phyloP scores from a whole-genome alignment of 1,284 basidiomycete species.

The Volvariella volvacea region DNA sequence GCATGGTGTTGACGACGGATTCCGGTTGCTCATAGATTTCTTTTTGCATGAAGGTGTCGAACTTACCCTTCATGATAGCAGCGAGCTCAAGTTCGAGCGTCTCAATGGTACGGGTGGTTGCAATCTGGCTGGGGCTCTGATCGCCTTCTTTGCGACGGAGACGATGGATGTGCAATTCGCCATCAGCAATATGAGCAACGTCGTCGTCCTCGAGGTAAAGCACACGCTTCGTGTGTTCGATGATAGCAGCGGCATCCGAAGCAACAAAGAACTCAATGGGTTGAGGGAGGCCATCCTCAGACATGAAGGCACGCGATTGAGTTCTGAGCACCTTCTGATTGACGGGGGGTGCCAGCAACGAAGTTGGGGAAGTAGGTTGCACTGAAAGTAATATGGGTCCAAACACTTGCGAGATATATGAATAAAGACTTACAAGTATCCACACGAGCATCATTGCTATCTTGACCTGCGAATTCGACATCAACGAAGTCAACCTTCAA shows the following conservation, averaged over 20 bases:
- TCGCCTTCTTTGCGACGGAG: conserved; percentile 79
- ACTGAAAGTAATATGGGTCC: conserved; percentile 23
- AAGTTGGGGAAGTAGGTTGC: conserved; percentile 41
- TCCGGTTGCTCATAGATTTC: conserved; percentile 99
- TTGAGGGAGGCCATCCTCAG: conserved; percentile 96
- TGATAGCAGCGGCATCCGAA: conserved; percentile 92
- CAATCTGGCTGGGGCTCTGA: conserved; percentile 47
- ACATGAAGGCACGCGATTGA: conserved; percentile 97
- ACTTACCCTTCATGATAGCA: conserved; percentile 99
- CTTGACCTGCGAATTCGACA: conserved; percentile 85
- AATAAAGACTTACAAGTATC: conserved; percentile 47
- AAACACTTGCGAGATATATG: background rate
- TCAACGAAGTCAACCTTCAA: conserved; percentile 99
- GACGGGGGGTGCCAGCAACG: conserved; percentile 67
- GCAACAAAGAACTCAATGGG: conserved; percentile 99
- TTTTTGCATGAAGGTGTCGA: conserved; percentile 99
- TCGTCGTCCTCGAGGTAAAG: conserved; percentile 99
- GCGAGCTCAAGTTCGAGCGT: conserved; percentile 98
- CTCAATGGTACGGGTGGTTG: conserved; percentile 93
- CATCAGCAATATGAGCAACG: conserved; percentile 95
- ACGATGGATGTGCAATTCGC: conserved; percentile 98
- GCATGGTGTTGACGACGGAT: conserved; percentile 99
- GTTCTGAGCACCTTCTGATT: conserved; percentile 87
- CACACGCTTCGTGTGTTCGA: conserved; percentile 99
- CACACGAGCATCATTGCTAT: conserved; percentile 36